Evolutionary conservation across 2,329 filamentous ascomycete genomes (phyloP).

Genomic region (Mycogone perniciosa): DNA sequence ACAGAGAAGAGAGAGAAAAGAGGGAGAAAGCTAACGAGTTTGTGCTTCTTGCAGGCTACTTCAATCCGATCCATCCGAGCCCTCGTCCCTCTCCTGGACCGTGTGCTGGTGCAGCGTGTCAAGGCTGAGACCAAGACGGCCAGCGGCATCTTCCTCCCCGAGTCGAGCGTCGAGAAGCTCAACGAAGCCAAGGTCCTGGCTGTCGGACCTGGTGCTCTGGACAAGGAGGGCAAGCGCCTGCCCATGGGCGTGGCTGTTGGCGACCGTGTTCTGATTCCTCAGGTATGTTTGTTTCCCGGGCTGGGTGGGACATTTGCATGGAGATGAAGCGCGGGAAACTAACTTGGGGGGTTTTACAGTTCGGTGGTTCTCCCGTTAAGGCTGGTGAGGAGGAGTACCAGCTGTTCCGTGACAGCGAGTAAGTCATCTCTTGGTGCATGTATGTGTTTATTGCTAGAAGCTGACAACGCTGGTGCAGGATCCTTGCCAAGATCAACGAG

Average conservation of each 20-base stretch:
- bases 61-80: conserved; percentile 92
- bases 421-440: conserved; percentile 40
- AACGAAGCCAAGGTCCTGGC: conserved; percentile 96
- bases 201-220: conserved; percentile 81
- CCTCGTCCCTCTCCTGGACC: conserved; percentile 93
- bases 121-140: conserved; percentile 97
- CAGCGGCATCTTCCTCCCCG: conserved; percentile 93
- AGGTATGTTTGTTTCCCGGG: conserved; percentile 50
- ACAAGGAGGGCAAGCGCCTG: conserved; percentile 84
- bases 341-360: conserved; percentile 48
- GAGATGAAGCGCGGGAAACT: not conserved
- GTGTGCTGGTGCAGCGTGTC: conserved; percentile 94
- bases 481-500: conserved; percentile 99
- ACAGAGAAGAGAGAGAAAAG: not conserved
- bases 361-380: conserved; percentile 90
- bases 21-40: not conserved
- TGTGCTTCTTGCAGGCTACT: conserved; percentile 43
- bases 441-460: not conserved
- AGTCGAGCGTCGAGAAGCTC: conserved; percentile 94
- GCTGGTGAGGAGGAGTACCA: conserved; percentile 95
- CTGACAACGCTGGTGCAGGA: conserved; percentile 45
- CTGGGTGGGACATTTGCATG: not conserved
- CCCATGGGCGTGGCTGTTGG: conserved; percentile 75
- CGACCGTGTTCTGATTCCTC: conserved; percentile 92
- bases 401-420: conserved; percentile 97